These are phyloP conservation scores for Teratosphaeria destructans DNA, from an alignment of 2,329 filamentous ascomycete species.

Conservation along the genomic window DNA sequence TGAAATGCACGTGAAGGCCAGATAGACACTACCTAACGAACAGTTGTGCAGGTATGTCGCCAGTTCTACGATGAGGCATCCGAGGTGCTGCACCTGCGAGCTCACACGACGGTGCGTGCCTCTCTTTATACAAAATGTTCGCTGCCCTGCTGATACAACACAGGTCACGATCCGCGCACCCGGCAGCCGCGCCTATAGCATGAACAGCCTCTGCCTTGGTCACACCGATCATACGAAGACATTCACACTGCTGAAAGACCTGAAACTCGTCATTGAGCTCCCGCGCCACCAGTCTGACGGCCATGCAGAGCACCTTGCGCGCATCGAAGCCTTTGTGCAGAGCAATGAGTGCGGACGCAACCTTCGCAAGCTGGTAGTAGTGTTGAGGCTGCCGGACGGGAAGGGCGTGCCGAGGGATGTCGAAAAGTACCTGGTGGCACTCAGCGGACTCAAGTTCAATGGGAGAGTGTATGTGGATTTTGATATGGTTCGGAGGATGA, in stretches of 20 bases:
- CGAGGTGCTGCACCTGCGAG: neutral
- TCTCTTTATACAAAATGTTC: neutral
- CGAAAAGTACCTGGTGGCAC: neutral
- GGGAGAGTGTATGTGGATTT: neutral
- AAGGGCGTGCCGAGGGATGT: neutral
- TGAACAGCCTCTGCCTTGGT: neutral
- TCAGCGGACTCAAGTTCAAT: neutral
- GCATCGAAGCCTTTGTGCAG: neutral
- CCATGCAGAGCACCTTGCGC: neutral
- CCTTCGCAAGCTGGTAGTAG: neutral
- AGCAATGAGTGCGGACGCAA: neutral
- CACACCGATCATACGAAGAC: neutral
- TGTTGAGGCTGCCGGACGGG: neutral
- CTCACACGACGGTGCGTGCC: neutral
- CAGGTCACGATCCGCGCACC: neutral
- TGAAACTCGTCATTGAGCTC: neutral
- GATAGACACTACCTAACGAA: neutral
- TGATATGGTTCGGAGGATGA: neutral
- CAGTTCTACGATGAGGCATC: neutral
- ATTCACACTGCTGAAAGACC: neutral
- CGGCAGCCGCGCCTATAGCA: neutral
- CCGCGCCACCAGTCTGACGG: neutral
- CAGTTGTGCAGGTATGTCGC: neutral
- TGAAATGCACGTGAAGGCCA: neutral
- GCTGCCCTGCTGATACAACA: neutral